Percentiles rank a stretch among this genome's conserved stretches.
phyloP scores from a whole-genome alignment of 768 basidiomycete genomes.

The Galerina sulciceps region DNA sequence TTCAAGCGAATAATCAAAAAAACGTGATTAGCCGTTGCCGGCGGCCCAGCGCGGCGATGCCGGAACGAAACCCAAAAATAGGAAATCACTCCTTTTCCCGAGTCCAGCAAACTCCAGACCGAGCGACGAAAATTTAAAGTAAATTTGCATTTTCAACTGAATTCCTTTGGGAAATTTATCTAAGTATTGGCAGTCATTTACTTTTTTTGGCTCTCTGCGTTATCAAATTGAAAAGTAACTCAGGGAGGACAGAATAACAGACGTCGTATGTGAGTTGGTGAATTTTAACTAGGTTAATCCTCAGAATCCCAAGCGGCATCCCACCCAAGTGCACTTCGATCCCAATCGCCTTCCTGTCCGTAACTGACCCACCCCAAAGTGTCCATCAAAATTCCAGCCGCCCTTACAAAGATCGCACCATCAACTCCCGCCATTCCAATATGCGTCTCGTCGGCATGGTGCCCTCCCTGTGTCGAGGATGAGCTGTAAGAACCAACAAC shows the following conservation, averaged over 20 bases:
- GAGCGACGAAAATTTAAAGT: no score
- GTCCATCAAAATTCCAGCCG: constrained; percentile 60
- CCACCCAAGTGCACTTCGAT: constrained; percentile 62
- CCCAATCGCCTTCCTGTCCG: constrained; percentile 60
- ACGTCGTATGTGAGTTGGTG: no score
- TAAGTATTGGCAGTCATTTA: no score
- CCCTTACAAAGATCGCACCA: constrained; percentile 59
- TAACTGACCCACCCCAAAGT: constrained; percentile 58
- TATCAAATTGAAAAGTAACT: no score
- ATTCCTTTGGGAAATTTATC: no score
- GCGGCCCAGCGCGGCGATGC: neutral
- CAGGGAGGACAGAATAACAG: no score
- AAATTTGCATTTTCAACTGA: no score
- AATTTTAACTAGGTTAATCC: neutral
- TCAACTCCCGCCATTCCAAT: constrained; percentile 48
- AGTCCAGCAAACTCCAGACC: no score
- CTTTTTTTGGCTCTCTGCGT: no score
- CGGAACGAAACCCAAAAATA: no score
- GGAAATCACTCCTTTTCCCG: no score
- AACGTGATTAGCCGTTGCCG: no score
- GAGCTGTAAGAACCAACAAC: constrained; percentile 46
- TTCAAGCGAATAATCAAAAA: neutral
- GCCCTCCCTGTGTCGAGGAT: constrained; percentile 11
- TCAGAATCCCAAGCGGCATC: constrained; percentile 55
- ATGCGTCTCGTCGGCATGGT: constrained; percentile 46